phyloP scores from a whole-genome alignment of 2,329 filamentous ascomycete species.

The Colletotrichum orchidophilum region DNA sequence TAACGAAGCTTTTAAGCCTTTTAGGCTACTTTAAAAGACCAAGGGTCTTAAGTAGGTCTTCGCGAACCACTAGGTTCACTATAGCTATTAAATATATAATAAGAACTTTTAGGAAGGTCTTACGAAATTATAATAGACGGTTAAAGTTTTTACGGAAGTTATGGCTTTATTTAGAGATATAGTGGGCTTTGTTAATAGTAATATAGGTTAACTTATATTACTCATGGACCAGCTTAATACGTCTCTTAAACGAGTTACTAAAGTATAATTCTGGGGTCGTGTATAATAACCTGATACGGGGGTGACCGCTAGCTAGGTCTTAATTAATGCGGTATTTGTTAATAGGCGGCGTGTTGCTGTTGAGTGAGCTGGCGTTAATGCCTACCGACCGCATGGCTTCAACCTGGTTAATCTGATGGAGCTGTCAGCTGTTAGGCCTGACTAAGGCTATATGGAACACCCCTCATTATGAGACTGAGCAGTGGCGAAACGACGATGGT shows the following conservation, averaged over 20 bases:
- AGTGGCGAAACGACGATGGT: slow-evolving; percentile 92
- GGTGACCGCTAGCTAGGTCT: slow-evolving; percentile 89
- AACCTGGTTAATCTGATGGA: slow-evolving; percentile 85
- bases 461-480: slow-evolving; percentile 82
- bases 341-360: slow-evolving; percentile 76
- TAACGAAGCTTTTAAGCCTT: slow-evolving; percentile 78
- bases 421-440: slow-evolving; percentile 13
- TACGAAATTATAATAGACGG: slow-evolving; percentile 84
- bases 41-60: slow-evolving; percentile 84
- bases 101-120: slow-evolving; percentile 83
- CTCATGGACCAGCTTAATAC: slow-evolving; percentile 76
- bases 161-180: slow-evolving; percentile 97
- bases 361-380: slow-evolving; percentile 85
- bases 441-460: neutral
- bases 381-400: slow-evolving; percentile 77
- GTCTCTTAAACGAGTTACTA: slow-evolving; percentile 78
- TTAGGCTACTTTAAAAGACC: slow-evolving; percentile 68
- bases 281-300: slow-evolving; percentile 83
- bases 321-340: slow-evolving; percentile 77
- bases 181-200: slow-evolving; percentile 94
- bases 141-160: slow-evolving; percentile 96
- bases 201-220: slow-evolving; percentile 89
- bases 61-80: slow-evolving; percentile 80
- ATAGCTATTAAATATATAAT: slow-evolving; percentile 95
- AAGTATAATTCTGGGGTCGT: slow-evolving; percentile 92